A percentile compares a stretch with the other conserved stretches of the same genome.
These are phyloP conservation scores for Abrus precatorius DNA, from an alignment of 306 rosid species.

Conservation along the genomic window DNA sequence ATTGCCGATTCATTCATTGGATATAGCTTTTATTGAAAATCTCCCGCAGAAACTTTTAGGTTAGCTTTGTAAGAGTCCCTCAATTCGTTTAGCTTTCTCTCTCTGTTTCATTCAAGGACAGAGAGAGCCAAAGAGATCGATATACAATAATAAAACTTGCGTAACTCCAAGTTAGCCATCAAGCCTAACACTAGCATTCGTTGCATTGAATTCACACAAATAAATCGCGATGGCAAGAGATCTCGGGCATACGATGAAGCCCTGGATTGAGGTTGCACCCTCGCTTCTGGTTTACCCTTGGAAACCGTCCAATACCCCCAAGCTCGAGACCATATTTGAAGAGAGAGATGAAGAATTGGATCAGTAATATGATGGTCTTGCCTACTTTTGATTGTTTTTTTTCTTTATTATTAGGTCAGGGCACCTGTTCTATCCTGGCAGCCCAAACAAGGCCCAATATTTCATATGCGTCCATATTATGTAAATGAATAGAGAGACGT, in stretches of 20 bases:
- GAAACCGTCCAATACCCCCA: constrained; percentile 56
- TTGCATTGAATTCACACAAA: neutral
- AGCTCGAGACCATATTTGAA: constrained; percentile 63
- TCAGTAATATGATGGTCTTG: constrained; percentile 33
- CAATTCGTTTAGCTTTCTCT: neutral
- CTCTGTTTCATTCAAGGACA: constrained; percentile 41
- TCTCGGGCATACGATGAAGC: constrained; percentile 46
- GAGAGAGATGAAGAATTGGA: constrained; percentile 52
- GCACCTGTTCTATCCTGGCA: neutral
- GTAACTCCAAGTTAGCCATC: neutral
- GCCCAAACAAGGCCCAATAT: neutral
- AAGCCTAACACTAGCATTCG: neutral
- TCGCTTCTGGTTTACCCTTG: constrained; percentile 51
- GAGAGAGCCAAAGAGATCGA: constrained; percentile 40
- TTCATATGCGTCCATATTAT: constrained; percentile 46
- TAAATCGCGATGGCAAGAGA: constrained; percentile 52
- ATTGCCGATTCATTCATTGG: neutral
- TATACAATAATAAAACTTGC: constrained; percentile 31
- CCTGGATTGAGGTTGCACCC: constrained; percentile 71
- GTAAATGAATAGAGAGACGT: constrained; percentile 39
- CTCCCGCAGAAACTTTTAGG: neutral
- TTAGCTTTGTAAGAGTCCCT: neutral
- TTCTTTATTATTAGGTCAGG: neutral
- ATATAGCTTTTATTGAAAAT: constrained; percentile 5
- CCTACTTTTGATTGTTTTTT: constrained; percentile 10